Evolutionary conservation across 2,329 filamentous ascomycete genomes (phyloP).

Genomic region (Pestalotiopsis sp.): DNA sequence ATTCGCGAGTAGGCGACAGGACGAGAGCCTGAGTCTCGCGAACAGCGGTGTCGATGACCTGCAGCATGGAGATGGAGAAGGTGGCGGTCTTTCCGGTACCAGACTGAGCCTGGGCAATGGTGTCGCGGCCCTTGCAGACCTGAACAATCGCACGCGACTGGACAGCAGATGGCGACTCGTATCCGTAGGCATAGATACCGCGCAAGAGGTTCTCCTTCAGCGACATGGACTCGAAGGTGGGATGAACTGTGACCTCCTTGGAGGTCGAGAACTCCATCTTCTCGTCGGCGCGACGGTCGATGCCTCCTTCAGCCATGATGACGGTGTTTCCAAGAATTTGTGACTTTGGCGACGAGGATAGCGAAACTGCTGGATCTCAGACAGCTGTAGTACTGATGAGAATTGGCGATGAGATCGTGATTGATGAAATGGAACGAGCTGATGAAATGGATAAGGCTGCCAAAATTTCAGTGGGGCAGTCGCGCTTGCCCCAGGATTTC

Average conservation of each 20-base stretch:
- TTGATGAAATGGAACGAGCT: conserved; percentile 1
- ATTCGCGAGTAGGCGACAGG: conserved; percentile 91
- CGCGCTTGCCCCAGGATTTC: conserved; percentile 13
- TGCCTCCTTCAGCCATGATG: conserved; percentile 83
- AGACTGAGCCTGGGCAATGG: conserved; percentile 96
- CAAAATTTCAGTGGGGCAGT: conserved; percentile 16
- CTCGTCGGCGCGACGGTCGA: conserved; percentile 93
- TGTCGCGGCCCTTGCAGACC: conserved; percentile 98
- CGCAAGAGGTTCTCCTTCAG: conserved; percentile 96
- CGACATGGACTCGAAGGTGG: conserved; percentile 95
- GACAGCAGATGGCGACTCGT: conserved; percentile 96
- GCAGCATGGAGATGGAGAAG: conserved; percentile 94
- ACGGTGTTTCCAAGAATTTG: conserved; percentile 15
- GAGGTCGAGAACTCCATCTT: conserved; percentile 98
- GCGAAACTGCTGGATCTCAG: background rate
- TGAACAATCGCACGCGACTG: conserved; percentile 98
- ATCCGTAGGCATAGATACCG: conserved; percentile 97
- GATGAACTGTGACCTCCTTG: conserved; percentile 94
- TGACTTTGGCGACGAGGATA: background rate
- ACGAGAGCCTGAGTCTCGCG: conserved; percentile 94
- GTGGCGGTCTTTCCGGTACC: conserved; percentile 97
- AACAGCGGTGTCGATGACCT: conserved; percentile 92
- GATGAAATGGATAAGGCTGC: conserved; percentile 11
- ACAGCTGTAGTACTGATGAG: background rate
- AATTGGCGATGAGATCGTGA: background rate